These are phyloP conservation scores for Ophiostoma fasciatum DNA, from an alignment of 2,329 filamentous ascomycete genomes.

Conservation along the genomic window DNA sequence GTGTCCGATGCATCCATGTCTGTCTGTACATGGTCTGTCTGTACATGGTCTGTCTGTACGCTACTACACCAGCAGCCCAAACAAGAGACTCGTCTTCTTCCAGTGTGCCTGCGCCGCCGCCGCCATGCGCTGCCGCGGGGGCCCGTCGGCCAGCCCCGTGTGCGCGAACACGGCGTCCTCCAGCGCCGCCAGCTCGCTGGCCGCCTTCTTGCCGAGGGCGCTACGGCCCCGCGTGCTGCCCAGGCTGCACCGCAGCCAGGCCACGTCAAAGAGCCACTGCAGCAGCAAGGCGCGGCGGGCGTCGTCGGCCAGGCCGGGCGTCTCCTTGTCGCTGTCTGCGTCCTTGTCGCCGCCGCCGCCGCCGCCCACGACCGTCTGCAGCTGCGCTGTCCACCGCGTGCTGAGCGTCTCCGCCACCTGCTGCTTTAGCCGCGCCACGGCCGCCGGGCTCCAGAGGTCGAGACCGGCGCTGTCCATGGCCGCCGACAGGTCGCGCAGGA, in stretches of 20 bases:
- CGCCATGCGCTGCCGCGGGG: constrained; percentile 35
- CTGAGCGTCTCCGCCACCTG: constrained; percentile 35
- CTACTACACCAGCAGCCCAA: constrained; percentile 57
- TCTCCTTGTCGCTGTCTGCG: constrained; percentile 6
- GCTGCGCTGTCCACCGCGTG: constrained; percentile 29
- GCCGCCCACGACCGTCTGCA: constrained; percentile 18
- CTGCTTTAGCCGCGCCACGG: constrained; percentile 48
- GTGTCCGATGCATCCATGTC: not conserved
- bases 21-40: not conserved
- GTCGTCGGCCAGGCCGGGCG: constrained; percentile 7
- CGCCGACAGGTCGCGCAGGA: constrained; percentile 49
- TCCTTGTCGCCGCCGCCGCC: constrained; percentile 10
- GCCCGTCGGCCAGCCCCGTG: constrained; percentile 27
- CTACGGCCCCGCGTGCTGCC: constrained; percentile 3
- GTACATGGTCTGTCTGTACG: constrained; percentile 4
- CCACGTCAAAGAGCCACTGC: constrained; percentile 48
- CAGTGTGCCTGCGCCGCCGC: constrained; percentile 63
- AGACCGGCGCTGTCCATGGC: constrained; percentile 56
- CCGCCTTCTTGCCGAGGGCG: not conserved
- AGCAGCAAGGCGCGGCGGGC: constrained; percentile 32
- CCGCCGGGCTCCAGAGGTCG: constrained; percentile 68
- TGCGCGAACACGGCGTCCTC: constrained; percentile 29
- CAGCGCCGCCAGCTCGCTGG: constrained; percentile 26
- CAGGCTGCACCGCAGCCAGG: constrained; percentile 33
- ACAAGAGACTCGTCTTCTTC: constrained; percentile 67